These are phyloP conservation scores for Russula brevipes DNA, from an alignment of 768 basidiomycete species.

Conservation along the genomic window DNA sequence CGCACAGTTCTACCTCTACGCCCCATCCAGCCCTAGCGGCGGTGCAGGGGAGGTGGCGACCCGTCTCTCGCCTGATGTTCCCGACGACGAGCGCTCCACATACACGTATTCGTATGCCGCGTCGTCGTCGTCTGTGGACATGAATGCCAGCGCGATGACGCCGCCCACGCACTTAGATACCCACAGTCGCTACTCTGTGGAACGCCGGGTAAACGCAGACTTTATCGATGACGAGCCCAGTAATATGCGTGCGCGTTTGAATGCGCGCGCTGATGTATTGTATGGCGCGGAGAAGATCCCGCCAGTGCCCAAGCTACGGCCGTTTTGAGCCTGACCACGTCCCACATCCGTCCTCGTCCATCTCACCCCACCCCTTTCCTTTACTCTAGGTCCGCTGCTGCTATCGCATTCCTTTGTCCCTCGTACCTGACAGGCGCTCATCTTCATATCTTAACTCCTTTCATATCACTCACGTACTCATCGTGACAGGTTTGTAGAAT, in stretches of 20 bases:
- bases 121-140: not conserved
- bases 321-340: not conserved
- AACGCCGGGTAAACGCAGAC: conserved; percentile 5
- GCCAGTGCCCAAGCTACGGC: conserved; percentile 19
- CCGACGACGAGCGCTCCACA: conserved; percentile 20
- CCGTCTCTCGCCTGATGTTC: conserved; percentile 2
- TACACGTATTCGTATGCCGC: conserved; percentile 6
- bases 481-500: no score
- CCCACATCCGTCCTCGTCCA: not conserved
- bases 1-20: conserved; percentile 20
- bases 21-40: not conserved
- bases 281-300: conserved; percentile 7
- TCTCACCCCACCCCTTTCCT: not conserved
- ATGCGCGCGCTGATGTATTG: conserved; percentile 12
- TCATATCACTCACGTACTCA: no score
- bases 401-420: no score
- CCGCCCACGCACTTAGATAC: not conserved
- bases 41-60: no score
- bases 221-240: conserved; percentile 18
- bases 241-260: conserved; percentile 14
- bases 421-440: no score
- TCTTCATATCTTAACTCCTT: no score
- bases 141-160: not conserved
- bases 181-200: conserved; percentile 9
- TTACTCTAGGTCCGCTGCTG: not conserved